phyloP scores from a whole-genome alignment of 306 rosid species.

The cucumber (Cucumis sativus) region DNA sequence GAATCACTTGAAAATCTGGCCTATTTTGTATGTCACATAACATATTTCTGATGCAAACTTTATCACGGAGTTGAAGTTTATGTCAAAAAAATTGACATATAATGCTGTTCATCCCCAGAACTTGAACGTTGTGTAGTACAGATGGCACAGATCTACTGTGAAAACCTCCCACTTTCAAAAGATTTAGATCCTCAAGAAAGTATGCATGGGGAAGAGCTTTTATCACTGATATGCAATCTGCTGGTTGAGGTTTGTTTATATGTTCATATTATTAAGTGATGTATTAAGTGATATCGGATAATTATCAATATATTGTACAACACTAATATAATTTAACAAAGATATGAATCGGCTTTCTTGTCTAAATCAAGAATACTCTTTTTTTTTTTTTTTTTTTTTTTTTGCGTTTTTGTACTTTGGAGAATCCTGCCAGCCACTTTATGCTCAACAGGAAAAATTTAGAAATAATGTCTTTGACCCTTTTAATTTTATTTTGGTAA shows the following conservation, averaged over 20 bases:
- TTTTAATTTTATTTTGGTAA: background rate
- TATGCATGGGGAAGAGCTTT: slow-evolving; percentile 87
- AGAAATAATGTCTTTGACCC: background rate
- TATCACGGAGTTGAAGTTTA: slow-evolving; percentile 15
- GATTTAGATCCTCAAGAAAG: slow-evolving; percentile 89
- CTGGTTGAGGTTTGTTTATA: slow-evolving; percentile 65
- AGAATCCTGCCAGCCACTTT: background rate
- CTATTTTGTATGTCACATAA: background rate
- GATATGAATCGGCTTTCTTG: background rate
- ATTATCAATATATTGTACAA: background rate
- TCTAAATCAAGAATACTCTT: background rate
- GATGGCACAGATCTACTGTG: slow-evolving; percentile 70
- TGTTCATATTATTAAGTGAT: background rate
- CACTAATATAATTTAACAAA: background rate
- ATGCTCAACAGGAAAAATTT: background rate
- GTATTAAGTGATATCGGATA: background rate
- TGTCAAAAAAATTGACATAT: slow-evolving; percentile 7
- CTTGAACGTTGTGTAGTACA: slow-evolving; percentile 57
- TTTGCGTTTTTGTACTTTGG: background rate
- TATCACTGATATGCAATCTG: slow-evolving; percentile 52
- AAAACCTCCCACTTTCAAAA: slow-evolving; percentile 74
- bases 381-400: background rate
- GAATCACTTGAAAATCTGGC: background rate
- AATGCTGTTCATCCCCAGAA: slow-evolving; percentile 42
- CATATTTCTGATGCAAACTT: background rate